These are phyloP conservation scores for Colletotrichum orbiculare DNA, from an alignment of 2,329 filamentous ascomycete genomes.

Conservation along the genomic window DNA sequence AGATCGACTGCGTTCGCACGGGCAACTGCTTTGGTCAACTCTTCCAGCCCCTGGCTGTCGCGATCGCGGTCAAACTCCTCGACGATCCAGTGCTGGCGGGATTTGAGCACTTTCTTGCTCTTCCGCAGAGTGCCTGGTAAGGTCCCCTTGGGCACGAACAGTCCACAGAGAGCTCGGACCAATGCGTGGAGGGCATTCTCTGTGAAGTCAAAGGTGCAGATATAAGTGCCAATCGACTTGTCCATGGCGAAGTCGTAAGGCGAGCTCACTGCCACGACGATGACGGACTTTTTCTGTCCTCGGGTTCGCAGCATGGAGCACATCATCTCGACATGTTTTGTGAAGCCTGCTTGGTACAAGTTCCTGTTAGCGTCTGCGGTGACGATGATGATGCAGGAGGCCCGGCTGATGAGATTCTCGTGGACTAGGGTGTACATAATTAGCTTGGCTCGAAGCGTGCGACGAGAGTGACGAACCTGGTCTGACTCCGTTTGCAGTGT, in stretches of 20 bases:
- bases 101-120: conserved; percentile 87
- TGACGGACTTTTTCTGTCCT: conserved; percentile 86
- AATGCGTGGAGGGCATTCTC: conserved; percentile 89
- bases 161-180: conserved; percentile 85
- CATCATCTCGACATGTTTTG: conserved; percentile 96
- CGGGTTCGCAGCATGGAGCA: conserved; percentile 83
- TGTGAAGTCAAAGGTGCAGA: conserved; percentile 97
- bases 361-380: conserved; percentile 96
- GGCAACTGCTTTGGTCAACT: conserved; percentile 77
- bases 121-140: conserved; percentile 82
- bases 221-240: conserved; percentile 87
- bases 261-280: conserved; percentile 93
- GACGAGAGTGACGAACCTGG: conserved; percentile 59
- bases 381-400: conserved; percentile 87
- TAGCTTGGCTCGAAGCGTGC: conserved; percentile 15
- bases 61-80: conserved; percentile 86
- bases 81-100: conserved; percentile 94
- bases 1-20: conserved; percentile 74
- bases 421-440: conserved; percentile 66
- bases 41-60: conserved; percentile 78
- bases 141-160: conserved; percentile 69
- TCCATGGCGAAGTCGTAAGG: conserved; percentile 98
- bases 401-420: conserved; percentile 90
- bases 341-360: conserved; percentile 92
- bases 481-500: conserved; percentile 91